A percentile compares a stretch with the other conserved stretches of the same genome.
These are phyloP conservation scores for Diddensiella transvaalensis DNA, from an alignment of 805 yeast genomes.

Conservation along the genomic window DNA sequence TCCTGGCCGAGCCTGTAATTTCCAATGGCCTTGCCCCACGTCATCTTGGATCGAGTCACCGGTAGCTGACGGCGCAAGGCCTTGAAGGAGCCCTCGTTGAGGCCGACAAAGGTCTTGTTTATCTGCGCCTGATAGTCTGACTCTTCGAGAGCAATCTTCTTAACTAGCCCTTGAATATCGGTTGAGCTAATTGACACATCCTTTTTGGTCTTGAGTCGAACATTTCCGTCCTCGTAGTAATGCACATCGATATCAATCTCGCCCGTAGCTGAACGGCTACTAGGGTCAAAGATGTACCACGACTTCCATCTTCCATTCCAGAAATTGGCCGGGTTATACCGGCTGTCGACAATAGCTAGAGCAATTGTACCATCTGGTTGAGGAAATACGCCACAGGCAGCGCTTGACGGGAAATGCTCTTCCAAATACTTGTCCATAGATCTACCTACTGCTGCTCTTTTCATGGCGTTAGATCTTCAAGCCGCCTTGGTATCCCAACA, in stretches of 20 bases:
- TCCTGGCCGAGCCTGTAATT: slow-evolving; percentile 71
- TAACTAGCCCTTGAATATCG: slow-evolving; percentile 33
- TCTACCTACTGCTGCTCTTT: slow-evolving; percentile 20
- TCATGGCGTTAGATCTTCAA: no score
- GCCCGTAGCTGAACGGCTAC: slow-evolving; percentile 44
- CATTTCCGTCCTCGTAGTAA: slow-evolving; percentile 95
- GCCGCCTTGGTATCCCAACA: no score
- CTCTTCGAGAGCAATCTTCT: slow-evolving; percentile 55
- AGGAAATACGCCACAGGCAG: slow-evolving; percentile 44
- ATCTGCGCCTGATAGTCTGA: slow-evolving; percentile 55
- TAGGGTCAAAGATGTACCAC: slow-evolving; percentile 45
- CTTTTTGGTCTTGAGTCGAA: slow-evolving; percentile 57
- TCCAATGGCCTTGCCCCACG: slow-evolving; percentile 94
- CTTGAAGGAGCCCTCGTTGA: slow-evolving; percentile 82
- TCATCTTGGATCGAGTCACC: slow-evolving; percentile 82
- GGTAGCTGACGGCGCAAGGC: slow-evolving; percentile 86
- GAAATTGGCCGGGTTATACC: slow-evolving; percentile 68
- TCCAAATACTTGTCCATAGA: slow-evolving; percentile 44
- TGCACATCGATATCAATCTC: slow-evolving; percentile 68
- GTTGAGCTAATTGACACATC: slow-evolving; percentile 9
- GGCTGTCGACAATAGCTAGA: slow-evolving; percentile 65
- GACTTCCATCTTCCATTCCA: slow-evolving; percentile 91
- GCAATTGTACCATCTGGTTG: slow-evolving; percentile 31
- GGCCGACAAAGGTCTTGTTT: slow-evolving; percentile 57
- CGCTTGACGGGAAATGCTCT: slow-evolving; percentile 64